Conservation (phyloP, 495 filamentous ascomycete genomes). For the Amorphotheca resinae region DNA sequence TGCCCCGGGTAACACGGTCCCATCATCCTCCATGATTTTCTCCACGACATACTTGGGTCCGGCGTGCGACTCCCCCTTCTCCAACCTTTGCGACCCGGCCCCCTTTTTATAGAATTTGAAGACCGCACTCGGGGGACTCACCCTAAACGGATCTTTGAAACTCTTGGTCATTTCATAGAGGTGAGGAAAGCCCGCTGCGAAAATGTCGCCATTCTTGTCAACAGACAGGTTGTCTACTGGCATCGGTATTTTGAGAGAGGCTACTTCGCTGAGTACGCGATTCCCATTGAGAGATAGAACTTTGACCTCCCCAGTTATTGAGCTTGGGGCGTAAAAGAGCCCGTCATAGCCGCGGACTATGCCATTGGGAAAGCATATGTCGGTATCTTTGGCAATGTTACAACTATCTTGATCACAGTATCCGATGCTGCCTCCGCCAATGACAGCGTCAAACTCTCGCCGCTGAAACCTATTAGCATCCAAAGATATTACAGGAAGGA, state of each 20-base stretch:
- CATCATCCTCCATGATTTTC: constrained; percentile 23
- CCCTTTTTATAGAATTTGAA: constrained; percentile 7
- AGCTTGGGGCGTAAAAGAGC: constrained; percentile 25
- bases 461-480: constrained; percentile 11
- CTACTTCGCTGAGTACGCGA: constrained; percentile 15
- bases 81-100: not conserved
- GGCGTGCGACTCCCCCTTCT: not conserved
- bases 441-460: constrained; percentile 14
- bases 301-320: constrained; percentile 13
- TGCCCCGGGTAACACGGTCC: constrained; percentile 15
- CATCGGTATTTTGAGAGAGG: constrained; percentile 20
- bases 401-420: constrained; percentile 16
- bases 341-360: constrained; percentile 21
- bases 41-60: constrained; percentile 13
- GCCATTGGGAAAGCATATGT: constrained; percentile 26
- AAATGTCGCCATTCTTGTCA: constrained; percentile 27
- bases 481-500: not conserved
- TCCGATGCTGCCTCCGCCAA: constrained; percentile 21
- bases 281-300: constrained; percentile 20
- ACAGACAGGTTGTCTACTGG: constrained; percentile 29
- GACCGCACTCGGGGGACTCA: constrained; percentile 6
- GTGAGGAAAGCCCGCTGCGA: constrained; percentile 23
- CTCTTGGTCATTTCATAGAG: constrained; percentile 3
- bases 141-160: constrained; percentile 5
- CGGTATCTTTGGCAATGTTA: constrained; percentile 15